These are phyloP conservation scores for Diplotaxis tenuifolia DNA, from an alignment of 345 rosid species.

Conservation along the genomic window DNA sequence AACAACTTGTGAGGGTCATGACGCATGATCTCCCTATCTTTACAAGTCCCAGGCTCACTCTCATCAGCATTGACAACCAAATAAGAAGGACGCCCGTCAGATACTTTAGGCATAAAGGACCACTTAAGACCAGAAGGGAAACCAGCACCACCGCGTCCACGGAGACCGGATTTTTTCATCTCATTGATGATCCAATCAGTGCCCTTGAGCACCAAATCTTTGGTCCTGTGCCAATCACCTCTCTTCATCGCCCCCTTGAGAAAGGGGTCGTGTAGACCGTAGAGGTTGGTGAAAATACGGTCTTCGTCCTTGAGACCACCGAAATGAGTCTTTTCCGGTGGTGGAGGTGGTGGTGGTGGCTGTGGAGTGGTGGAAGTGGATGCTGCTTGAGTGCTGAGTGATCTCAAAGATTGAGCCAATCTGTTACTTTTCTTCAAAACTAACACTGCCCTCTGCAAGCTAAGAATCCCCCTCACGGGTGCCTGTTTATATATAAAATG, in stretches of 20 bases:
- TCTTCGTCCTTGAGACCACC: slow-evolving; percentile 96
- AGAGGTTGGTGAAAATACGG: slow-evolving; percentile 87
- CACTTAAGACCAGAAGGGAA: slow-evolving; percentile 97
- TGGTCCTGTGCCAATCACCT: slow-evolving; percentile 93
- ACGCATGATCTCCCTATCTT: slow-evolving; percentile 95
- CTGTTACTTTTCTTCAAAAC: slow-evolving; percentile 45
- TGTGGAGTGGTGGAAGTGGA: slow-evolving; percentile 57
- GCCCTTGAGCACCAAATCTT: slow-evolving; percentile 92
- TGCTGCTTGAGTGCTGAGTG: slow-evolving; percentile 77
- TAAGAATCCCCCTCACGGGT: slow-evolving; percentile 72
- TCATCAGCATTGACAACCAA: slow-evolving; percentile 98
- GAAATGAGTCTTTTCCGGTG: slow-evolving; percentile 94
- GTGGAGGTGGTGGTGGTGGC: slow-evolving; percentile 86
- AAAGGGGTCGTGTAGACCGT: slow-evolving; percentile 86
- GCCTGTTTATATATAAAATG: slow-evolving; percentile 41
- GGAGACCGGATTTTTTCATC: slow-evolving; percentile 89
- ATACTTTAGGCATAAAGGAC: slow-evolving; percentile 96
- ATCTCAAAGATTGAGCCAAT: slow-evolving; percentile 49
- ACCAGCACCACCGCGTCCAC: slow-evolving; percentile 99
- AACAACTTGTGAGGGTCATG: slow-evolving; percentile 95
- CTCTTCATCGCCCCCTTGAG: slow-evolving; percentile 96
- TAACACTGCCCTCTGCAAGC: slow-evolving; percentile 57
- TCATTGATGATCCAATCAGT: slow-evolving; percentile 98
- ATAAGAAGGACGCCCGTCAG: slow-evolving; percentile 96
- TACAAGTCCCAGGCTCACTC: slow-evolving; percentile 99